Base-by-base conservation (phyloP, 2,329 filamentous ascomycete genomes). In the Nannizzia gypsea region DNA sequence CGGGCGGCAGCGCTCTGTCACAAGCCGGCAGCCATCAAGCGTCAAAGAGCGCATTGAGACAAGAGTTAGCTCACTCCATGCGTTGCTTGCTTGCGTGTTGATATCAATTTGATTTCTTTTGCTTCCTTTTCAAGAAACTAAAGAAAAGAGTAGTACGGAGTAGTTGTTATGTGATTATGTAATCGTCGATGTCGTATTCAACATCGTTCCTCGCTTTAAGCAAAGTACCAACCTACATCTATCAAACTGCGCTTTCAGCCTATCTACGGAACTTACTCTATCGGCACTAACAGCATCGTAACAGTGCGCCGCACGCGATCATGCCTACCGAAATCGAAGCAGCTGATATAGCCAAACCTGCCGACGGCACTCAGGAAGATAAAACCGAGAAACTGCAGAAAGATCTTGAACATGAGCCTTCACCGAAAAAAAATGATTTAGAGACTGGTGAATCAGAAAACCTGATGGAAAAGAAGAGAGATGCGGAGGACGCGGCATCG, bases 401-500 rank as follows among this genome's bases (percentile, higher is more conserved):
- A 13, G 50, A 34, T 17, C 26, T 34, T 54, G 48, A 54, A 15
- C 50, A 34, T 22, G 44, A 50, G 44, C 26, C 44, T 54, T n/a
- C 24, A 9, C 20, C 26, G 26, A 3, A 59, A n/a, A 63, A 63
- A 63, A 64, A 64, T 62, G 34, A 3, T 0, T 0, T 1, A n/a
- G 58, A 63, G 22, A 28, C 24, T 22, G n/a, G n/a, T n/a, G 24
- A 34, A 31, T 17, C 56, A 1, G 42, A 58, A 3, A 46, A 44
- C 6, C 28, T 11, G 28, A 20, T 26, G 20, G 50, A 31, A 36
- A 58, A 59, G 17, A 58, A 62, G 9, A 58, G 64, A 15, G 36
- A 59, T 56, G 42, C 62, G 9, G 22, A 59, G n/a, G 20, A 60
- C 56, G 66, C 67, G 57, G 64, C 68, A 20, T 64, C 67, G 4